Percentiles rank a stretch among this genome's conserved stretches.
phyloP scores from a whole-genome alignment of 768 basidiomycete genomes.

The Trametopsis cervina region DNA sequence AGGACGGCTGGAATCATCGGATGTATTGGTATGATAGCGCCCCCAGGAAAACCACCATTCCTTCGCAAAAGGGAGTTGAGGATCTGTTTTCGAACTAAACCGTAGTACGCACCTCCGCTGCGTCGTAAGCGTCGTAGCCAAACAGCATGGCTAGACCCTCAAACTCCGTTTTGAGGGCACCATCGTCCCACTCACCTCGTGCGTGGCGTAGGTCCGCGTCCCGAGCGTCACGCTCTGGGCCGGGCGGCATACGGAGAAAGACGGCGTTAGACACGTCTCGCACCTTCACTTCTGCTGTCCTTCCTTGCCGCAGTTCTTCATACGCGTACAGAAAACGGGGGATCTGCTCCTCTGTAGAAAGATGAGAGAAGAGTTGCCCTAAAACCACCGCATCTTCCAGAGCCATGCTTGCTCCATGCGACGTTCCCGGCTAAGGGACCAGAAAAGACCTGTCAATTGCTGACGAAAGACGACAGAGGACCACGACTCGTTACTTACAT shows the following conservation, averaged over 20 bases:
- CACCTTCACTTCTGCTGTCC: conserved; percentile 37
- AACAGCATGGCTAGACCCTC: conserved; percentile 45
- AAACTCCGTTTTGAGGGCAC: conserved; percentile 40
- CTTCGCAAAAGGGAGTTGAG: neutral
- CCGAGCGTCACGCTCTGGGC: conserved; percentile 37
- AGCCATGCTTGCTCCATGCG: conserved; percentile 43
- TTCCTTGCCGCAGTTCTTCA: conserved; percentile 50
- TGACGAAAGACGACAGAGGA: conserved; percentile 3
- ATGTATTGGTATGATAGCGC: conserved; percentile 35
- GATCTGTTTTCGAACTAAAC: neutral
- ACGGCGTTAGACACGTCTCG: conserved; percentile 40
- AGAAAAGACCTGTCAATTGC: neutral
- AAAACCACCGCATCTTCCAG: conserved; percentile 60
- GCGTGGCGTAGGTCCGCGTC: conserved; percentile 33
- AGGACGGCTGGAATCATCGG: no score
- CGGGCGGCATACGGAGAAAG: conserved; percentile 37
- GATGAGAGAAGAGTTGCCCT: conserved; percentile 48
- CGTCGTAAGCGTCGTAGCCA: conserved; percentile 44
- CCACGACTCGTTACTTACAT: conserved; percentile 39
- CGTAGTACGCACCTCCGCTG: conserved; percentile 31
- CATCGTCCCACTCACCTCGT: conserved; percentile 40
- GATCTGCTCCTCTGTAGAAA: conserved; percentile 40
- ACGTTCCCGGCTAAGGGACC: conserved; percentile 40
- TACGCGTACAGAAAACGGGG: conserved; percentile 44
- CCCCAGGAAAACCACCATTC: conserved; percentile 65